These are phyloP conservation scores for Termitomyces sp. DNA, from an alignment of 1,284 basidiomycete species.

Conservation along the genomic window DNA sequence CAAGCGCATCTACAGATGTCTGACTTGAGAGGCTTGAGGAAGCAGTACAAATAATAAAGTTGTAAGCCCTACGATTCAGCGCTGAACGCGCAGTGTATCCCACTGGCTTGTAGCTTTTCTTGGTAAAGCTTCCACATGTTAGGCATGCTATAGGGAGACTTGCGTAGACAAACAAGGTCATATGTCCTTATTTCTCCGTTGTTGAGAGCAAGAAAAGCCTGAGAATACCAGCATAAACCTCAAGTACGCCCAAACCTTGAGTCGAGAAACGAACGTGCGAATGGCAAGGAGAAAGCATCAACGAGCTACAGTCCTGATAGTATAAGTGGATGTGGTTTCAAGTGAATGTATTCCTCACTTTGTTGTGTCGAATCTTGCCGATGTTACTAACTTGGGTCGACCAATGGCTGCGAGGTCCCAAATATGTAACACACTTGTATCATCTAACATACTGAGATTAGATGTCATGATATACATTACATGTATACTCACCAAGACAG, in stretches of 20 bases:
- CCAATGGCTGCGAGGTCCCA: conserved; percentile 60
- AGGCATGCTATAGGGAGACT: conserved; percentile 62
- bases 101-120: conserved; percentile 54
- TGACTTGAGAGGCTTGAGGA: conserved; percentile 26
- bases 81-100: conserved; percentile 37
- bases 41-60: neutral
- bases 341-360: conserved; percentile 25
- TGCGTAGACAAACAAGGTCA: conserved; percentile 60
- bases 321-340: neutral
- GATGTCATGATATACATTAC: neutral
- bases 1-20: conserved; percentile 53
- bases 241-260: conserved; percentile 11
- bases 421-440: conserved; percentile 58
- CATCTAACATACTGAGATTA: conserved; percentile 40
- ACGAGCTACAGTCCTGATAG: conserved; percentile 7
- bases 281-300: conserved; percentile 66
- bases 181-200: conserved; percentile 63
- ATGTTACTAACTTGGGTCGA: conserved; percentile 49
- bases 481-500: conserved; percentile 50
- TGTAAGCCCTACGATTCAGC: conserved; percentile 39
- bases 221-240: conserved; percentile 10
- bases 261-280: conserved; percentile 56
- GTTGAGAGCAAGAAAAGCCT: conserved; percentile 59
- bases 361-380: conserved; percentile 44
- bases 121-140: conserved; percentile 79